Evolutionary conservation across 73 alveolate species (phyloP).

Genomic region (Tetrahymena elliotti): DNA sequence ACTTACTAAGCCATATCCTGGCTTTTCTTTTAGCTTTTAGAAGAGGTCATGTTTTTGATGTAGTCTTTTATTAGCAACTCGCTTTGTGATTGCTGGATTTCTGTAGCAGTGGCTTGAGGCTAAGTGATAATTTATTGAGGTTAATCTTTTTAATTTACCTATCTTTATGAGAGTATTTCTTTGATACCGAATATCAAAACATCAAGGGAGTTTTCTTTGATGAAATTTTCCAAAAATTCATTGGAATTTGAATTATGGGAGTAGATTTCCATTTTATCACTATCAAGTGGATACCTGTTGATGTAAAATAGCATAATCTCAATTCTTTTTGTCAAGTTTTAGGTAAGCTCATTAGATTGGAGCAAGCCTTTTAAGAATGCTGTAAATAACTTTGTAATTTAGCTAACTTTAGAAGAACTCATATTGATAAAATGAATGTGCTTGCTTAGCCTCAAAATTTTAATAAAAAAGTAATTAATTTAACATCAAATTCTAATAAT

Average conservation of each 20-base stretch:
- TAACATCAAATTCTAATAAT: background rate
- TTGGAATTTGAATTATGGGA: background rate
- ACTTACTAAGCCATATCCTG: background rate
- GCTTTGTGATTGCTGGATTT: background rate
- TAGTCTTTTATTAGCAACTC: background rate
- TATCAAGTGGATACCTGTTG: background rate
- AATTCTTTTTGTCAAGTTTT: background rate
- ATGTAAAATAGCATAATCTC: background rate
- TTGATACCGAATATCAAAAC: background rate
- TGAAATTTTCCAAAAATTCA: background rate
- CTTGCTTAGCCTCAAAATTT: background rate
- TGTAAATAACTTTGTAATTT: background rate
- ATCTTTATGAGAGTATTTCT: background rate
- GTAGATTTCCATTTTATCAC: background rate
- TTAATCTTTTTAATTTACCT: background rate
- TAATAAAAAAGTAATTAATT: too few relatives aligned
- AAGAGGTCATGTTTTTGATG: background rate
- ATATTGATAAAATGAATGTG: background rate
- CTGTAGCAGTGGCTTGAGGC: background rate
- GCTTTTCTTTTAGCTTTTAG: background rate
- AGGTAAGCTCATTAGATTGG: background rate
- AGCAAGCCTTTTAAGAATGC: background rate
- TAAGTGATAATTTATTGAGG: background rate
- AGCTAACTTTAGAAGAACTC: background rate
- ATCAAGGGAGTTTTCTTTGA: background rate